These are phyloP conservation scores for Phytophthora sansomeana DNA, from an alignment of 352 stramenopile species.

Conservation along the genomic window DNA sequence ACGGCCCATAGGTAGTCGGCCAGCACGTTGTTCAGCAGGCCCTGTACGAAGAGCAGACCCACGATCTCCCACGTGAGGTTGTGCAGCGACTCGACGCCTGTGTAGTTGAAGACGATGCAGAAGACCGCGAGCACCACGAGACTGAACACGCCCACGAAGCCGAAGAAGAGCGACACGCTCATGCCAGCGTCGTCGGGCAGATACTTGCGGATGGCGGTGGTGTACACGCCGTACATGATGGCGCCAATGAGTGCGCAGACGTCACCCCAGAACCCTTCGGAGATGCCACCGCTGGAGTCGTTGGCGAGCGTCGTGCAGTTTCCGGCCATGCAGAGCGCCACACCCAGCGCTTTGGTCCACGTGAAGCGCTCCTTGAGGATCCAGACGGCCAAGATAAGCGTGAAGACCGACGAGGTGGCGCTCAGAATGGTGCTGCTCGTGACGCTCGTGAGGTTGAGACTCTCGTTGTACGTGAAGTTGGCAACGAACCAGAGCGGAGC, in stretches of 20 bases:
- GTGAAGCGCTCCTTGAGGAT: constrained; percentile 86
- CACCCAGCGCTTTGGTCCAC: constrained; percentile 86
- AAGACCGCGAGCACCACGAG: constrained; percentile 94
- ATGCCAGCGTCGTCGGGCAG: constrained; percentile 88
- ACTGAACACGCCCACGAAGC: constrained; percentile 96
- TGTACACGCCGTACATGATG: constrained; percentile 96
- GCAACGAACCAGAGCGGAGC: constrained; percentile 95
- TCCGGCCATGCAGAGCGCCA: constrained; percentile 89
- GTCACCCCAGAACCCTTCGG: constrained; percentile 62
- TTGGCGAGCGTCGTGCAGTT: constrained; percentile 91
- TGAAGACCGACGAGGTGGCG: constrained; percentile 95
- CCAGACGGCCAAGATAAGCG: constrained; percentile 90
- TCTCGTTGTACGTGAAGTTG: constrained; percentile 96
- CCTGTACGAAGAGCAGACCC: constrained; percentile 89
- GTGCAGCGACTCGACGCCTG: constrained; percentile 71
- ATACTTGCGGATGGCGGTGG: constrained; percentile 82
- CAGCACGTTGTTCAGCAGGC: constrained; percentile 96
- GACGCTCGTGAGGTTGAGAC: constrained; percentile 93
- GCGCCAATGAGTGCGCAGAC: constrained; percentile 78
- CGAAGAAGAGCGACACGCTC: constrained; percentile 95
- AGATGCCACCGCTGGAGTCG: constrained; percentile 56
- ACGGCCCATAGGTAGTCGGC: constrained; percentile 97
- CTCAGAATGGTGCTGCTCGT: constrained; percentile 96
- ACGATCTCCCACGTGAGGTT: constrained; percentile 81
- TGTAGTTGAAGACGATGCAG: constrained; percentile 77